phyloP scores from a whole-genome alignment of 805 yeast species.

The Candida sphagnicola region DNA sequence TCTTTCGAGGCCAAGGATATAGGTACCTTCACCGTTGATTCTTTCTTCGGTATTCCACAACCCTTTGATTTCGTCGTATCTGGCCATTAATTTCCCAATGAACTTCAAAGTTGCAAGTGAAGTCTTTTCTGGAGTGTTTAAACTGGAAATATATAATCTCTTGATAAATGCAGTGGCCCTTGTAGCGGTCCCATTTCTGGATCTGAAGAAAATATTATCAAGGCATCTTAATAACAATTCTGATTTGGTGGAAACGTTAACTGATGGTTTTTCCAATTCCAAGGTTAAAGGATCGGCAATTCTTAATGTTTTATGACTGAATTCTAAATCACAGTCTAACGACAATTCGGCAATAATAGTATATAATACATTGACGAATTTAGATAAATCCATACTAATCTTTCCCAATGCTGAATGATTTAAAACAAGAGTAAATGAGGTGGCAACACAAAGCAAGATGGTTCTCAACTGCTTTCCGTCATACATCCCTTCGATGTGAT shows the following conservation, averaged over 20 bases:
- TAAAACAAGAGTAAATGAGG: slow-evolving; percentile 81
- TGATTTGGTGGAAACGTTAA: slow-evolving; percentile 83
- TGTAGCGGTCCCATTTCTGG: slow-evolving; percentile 59
- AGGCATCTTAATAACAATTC: slow-evolving; percentile 75
- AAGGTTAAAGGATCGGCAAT: slow-evolving; percentile 68
- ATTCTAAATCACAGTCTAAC: slow-evolving; percentile 79
- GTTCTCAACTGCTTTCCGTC: slow-evolving; percentile 56
- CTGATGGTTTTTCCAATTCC: slow-evolving; percentile 56
- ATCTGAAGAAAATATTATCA: slow-evolving; percentile 76
- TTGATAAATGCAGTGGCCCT: slow-evolving; percentile 83
- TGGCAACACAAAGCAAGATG: slow-evolving; percentile 74
- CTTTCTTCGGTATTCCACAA: slow-evolving; percentile 86
- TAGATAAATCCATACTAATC: slow-evolving; percentile 75
- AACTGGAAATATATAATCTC: slow-evolving; percentile 59
- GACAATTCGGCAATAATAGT: slow-evolving; percentile 62
- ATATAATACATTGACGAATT: slow-evolving; percentile 75
- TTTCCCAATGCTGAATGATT: slow-evolving; percentile 60
- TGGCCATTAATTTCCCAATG: slow-evolving; percentile 66
- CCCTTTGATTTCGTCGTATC: slow-evolving; percentile 66
- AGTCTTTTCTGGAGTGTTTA: slow-evolving; percentile 87
- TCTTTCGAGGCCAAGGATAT: slow-evolving; percentile 54
- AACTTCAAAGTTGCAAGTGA: slow-evolving; percentile 74
- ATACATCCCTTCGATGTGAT: slow-evolving; percentile 34
- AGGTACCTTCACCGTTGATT: slow-evolving; percentile 67
- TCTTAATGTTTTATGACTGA: slow-evolving; percentile 75